Evolutionary conservation across 2,329 filamentous ascomycete genomes (phyloP), one percentile per base, ranked within the genome.

Genomic region (Emmonsia crescens): DNA sequence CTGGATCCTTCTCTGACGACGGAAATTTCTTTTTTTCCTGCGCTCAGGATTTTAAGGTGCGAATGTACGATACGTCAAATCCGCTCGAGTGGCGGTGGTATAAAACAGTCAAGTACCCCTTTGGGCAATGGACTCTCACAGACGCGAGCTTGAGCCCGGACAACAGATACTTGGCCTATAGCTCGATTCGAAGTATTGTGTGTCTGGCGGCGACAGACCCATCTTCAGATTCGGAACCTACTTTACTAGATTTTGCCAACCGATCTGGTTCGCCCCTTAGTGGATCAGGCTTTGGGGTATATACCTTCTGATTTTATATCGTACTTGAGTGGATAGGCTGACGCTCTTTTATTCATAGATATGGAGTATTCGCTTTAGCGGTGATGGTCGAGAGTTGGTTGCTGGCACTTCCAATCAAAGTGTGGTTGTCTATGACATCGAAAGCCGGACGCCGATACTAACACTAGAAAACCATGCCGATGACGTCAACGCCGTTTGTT

Each of bases 31-130:
- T 96, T 78, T 97, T 93, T 72, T 87, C 88, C 5, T 94, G 89
- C 70, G 89, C 88, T 10, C 91, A 96, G 74, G 92, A 97, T 74
- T 96, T 96, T 77, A 88, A 86, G 67, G 91, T 99, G 10, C 88
- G 92, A 60, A 92, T 99, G 89, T 99, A 97, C 75, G 93, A 97
- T 73, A 97, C 94, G 0, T 92, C 89, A 1, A 96, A 96, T 68
- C 91, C 93, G 0, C 96, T 94, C 74, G 84, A 91, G 66, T 99
- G 94, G 94, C 88, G 88, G 72, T 92, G 96, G 74, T 96, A 96
- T 80, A 97, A 93, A 77, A 93, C 89, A 0, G 89, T 91, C 5
- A 78, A 81, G 33, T 96, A 94, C 73, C 91, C 91, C 0, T 89
- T 86, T 66, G 94, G 92, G 2, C 87, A 90, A 68, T 99, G 94